Evolutionary conservation across 129 eudicot species (phyloP).

Genomic region (Oenanthe sinensis): DNA sequence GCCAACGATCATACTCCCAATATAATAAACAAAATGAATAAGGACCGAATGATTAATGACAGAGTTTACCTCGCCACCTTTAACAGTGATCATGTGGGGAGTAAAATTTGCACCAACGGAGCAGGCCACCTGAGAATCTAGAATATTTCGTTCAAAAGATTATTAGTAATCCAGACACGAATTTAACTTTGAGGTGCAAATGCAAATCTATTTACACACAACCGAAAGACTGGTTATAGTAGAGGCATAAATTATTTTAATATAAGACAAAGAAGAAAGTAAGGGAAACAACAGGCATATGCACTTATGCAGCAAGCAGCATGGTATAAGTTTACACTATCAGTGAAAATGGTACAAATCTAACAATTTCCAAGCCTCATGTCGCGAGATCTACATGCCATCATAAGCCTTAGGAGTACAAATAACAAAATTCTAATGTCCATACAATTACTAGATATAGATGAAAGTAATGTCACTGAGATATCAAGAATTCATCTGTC

Average conservation of each 20-base stretch:
- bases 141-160: background rate
- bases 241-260: background rate
- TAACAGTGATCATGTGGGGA: slow-evolving; percentile 69
- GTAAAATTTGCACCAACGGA: slow-evolving; percentile 58
- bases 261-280: background rate
- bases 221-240: background rate
- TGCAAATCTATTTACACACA: background rate
- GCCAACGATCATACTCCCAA: background rate
- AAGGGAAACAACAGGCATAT: background rate
- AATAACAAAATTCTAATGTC: background rate
- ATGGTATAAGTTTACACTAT: background rate
- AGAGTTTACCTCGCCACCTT: slow-evolving; percentile 63
- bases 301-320: no score
- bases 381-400: slow-evolving; percentile 10
- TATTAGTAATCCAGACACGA: background rate
- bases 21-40: background rate
- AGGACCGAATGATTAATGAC: background rate
- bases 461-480: background rate
- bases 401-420: slow-evolving; percentile 1
- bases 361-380: no score
- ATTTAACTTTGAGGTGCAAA: background rate
- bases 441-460: background rate
- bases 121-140: slow-evolving; percentile 19
- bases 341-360: background rate
- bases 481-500: background rate